These are phyloP conservation scores for Ascoidea tarda DNA, from an alignment of 805 yeast species.

Conservation along the genomic window DNA sequence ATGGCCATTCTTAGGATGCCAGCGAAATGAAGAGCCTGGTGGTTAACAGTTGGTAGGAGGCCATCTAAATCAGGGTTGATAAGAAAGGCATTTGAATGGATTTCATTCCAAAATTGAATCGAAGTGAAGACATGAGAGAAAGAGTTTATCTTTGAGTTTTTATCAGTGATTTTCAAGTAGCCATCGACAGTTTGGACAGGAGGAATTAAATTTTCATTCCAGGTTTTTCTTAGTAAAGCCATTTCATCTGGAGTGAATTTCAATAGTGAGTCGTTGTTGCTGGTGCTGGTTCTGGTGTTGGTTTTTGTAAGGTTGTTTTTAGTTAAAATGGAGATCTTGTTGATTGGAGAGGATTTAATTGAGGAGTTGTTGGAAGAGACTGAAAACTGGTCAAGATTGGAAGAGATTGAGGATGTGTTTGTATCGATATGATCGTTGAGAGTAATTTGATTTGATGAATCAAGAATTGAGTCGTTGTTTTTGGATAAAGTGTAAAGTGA, in stretches of 20 bases:
- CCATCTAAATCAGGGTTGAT: slow-evolving; percentile 6
- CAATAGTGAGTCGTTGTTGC: slow-evolving; percentile 1
- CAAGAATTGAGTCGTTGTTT: too few species aligned
- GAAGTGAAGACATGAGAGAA: slow-evolving; percentile 7
- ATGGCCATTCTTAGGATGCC: slow-evolving; percentile 11
- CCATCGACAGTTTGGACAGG: slow-evolving; percentile 3
- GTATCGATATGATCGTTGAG: too few species aligned
- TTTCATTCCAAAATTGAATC: slow-evolving; percentile 9
- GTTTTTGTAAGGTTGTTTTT: too few species aligned
- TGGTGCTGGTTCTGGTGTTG: background rate
- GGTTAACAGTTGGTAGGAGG: slow-evolving; percentile 8
- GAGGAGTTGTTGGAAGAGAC: too few species aligned
- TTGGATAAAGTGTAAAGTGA: too few species aligned
- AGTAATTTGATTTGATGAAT: too few species aligned
- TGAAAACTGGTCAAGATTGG: too few species aligned
- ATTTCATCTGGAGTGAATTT: slow-evolving; percentile 6
- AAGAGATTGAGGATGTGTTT: too few species aligned
- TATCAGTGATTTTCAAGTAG: background rate
- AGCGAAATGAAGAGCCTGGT: slow-evolving; percentile 9
- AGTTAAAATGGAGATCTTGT: too few species aligned
- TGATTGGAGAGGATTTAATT: too few species aligned
- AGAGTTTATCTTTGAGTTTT: slow-evolving; percentile 2
- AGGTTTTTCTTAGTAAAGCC: slow-evolving; percentile 7
- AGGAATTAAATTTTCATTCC: slow-evolving; percentile 6
- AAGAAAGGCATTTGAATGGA: slow-evolving; percentile 5